These are phyloP conservation scores for Macrophomina pseudophaseolina DNA, from an alignment of 2,329 filamentous ascomycete species.

Conservation along the genomic window DNA sequence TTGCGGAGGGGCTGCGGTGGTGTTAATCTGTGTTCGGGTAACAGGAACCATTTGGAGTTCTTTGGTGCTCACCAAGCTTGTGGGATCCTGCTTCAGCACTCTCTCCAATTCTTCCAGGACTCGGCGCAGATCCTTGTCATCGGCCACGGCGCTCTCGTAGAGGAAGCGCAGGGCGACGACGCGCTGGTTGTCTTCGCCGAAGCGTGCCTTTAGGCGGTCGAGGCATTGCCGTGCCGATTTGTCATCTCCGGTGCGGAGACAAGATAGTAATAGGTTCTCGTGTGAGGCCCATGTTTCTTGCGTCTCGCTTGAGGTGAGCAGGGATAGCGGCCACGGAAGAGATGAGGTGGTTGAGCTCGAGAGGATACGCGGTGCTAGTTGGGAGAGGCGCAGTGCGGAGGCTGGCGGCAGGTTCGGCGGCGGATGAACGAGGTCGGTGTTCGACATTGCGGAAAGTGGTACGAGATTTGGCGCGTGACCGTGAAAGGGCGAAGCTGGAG, in stretches of 20 bases:
- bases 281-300: constrained; percentile 83
- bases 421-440: constrained; percentile 46
- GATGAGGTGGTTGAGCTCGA: constrained; percentile 44
- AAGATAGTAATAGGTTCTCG: constrained; percentile 85
- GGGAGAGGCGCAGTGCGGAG: constrained; percentile 53
- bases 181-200: constrained; percentile 83
- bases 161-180: constrained; percentile 83
- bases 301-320: constrained; percentile 65
- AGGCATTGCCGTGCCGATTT: constrained; percentile 76
- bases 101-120: constrained; percentile 80
- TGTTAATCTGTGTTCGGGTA: too few relatives aligned
- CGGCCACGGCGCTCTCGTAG: constrained; percentile 81
- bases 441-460: constrained; percentile 4
- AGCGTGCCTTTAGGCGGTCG: constrained; percentile 75
- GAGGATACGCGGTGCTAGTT: constrained; percentile 50
- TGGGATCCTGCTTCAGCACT: constrained; percentile 72
- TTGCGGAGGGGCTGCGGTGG: constrained; percentile 76
- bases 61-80: constrained; percentile 72
- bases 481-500: not conserved
- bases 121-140: constrained; percentile 67
- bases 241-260: constrained; percentile 83
- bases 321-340: constrained; percentile 57
- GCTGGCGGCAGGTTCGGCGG: constrained; percentile 46
- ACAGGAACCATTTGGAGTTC: too few relatives aligned
- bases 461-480: not conserved